These are phyloP conservation scores for Rubia peregrina DNA, from an alignment of 305 asterid species.

Conservation along the genomic window DNA sequence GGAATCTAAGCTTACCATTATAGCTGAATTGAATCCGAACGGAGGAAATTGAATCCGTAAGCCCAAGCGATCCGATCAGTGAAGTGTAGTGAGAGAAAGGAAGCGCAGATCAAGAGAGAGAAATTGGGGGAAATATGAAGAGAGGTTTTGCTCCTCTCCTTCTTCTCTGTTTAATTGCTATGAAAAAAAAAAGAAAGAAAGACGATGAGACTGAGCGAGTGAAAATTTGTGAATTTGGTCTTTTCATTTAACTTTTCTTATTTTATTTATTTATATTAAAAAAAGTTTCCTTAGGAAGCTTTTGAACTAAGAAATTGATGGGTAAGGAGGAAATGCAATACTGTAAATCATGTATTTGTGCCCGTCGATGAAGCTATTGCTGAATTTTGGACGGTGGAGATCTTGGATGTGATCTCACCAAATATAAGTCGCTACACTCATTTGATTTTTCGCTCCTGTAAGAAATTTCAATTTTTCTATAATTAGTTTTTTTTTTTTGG, in stretches of 20 bases:
- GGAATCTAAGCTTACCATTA: conserved; percentile 61
- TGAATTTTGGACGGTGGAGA: conserved; percentile 21
- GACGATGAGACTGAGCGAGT: conserved; percentile 1
- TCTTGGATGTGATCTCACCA: neutral
- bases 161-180: conserved; percentile 20
- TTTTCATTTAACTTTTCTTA: neutral
- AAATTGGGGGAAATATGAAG: neutral
- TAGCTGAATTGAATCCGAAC: conserved; percentile 21
- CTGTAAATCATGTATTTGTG: conserved; percentile 17
- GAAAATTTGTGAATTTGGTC: conserved; percentile 4
- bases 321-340: neutral
- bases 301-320: conserved; percentile 17
- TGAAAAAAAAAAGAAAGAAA: too few species aligned
- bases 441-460: too few species aligned
- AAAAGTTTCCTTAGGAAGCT: neutral
- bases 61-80: conserved; percentile 36
- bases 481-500: too few species aligned
- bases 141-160: conserved; percentile 37
- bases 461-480: too few species aligned
- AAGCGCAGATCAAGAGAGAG: conserved; percentile 14
- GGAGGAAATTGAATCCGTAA: conserved; percentile 18
- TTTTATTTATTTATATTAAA: neutral
- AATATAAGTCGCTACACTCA: neutral
- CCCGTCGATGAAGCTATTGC: conserved; percentile 21
- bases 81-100: conserved; percentile 13